Evolutionary conservation across 192 early-diverging fungal species (phyloP).

Genomic region (Oehlia diaphana): DNA sequence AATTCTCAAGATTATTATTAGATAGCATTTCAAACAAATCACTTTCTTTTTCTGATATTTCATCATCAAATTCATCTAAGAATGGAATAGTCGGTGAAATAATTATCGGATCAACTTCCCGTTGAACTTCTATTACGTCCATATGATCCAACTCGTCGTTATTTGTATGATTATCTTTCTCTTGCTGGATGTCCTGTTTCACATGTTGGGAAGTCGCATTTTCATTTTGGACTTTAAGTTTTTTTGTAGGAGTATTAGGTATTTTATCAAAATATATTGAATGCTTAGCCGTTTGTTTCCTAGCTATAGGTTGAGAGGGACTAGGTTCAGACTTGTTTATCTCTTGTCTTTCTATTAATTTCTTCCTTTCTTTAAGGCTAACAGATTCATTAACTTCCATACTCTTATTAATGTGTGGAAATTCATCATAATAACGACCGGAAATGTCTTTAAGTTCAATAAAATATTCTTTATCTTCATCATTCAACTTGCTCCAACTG

Average conservation of each 20-base stretch:
- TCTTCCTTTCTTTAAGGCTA: not conserved
- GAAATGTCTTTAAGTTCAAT: conserved; percentile 1
- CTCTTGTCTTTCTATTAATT: not conserved
- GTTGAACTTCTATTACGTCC: not conserved
- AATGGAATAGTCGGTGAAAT: conserved; percentile 6
- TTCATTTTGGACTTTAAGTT: not conserved
- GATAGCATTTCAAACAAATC: not conserved
- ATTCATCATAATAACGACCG: not conserved
- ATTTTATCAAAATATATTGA: not conserved
- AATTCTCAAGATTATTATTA: not conserved
- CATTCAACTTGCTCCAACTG: not conserved
- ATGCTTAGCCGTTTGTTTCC: conserved; percentile 1
- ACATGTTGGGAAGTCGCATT: not conserved
- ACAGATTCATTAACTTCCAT: not conserved
- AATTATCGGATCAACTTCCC: not conserved
- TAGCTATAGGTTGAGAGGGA: not conserved
- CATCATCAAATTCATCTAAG: conserved; percentile 2
- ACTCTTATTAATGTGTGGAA: not conserved
- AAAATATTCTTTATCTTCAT: conserved; percentile 6
- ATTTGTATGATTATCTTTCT: not conserved
- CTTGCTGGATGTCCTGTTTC: not conserved
- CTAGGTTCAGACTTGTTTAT: not conserved
- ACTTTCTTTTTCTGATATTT: not conserved
- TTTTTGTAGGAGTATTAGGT: not conserved
- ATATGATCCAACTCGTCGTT: not conserved